Percentiles rank a stretch among this genome's conserved stretches.
phyloP scores from a whole-genome alignment of 2,329 filamentous ascomycete species.

The Venturia effusa region DNA sequence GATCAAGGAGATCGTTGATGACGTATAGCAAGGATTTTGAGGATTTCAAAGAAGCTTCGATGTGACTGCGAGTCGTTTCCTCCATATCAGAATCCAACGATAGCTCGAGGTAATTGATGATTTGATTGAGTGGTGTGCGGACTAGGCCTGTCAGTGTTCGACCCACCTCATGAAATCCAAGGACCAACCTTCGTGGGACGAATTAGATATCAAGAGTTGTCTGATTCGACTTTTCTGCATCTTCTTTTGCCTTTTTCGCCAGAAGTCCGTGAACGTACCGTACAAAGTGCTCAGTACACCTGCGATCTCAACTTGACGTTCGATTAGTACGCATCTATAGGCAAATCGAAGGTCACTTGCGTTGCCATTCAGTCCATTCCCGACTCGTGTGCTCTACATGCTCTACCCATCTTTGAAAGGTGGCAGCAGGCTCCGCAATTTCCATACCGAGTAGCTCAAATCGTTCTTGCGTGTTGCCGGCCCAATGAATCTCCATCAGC shows the following conservation, averaged over 20 bases:
- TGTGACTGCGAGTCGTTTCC: neutral
- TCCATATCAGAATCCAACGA: neutral
- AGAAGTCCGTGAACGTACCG: neutral
- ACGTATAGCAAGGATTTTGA: conserved; percentile 5
- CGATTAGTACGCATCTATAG: neutral
- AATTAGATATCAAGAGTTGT: neutral
- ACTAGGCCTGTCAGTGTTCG: neutral
- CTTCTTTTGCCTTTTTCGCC: neutral
- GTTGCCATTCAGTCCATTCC: neutral
- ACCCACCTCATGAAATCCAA: neutral
- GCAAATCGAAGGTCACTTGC: neutral
- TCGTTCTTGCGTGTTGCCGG: neutral
- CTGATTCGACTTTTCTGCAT: neutral
- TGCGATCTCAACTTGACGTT: neutral
- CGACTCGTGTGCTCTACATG: neutral
- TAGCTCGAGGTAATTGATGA: conserved; percentile 2
- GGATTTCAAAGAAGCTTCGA: neutral
- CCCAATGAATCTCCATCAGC: conserved; percentile 1
- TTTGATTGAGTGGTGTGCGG: conserved; percentile 1
- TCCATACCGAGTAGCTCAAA: neutral
- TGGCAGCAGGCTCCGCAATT: neutral
- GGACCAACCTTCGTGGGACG: neutral
- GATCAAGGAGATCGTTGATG: conserved; percentile 1
- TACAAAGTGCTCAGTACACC: neutral
- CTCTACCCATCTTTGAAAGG: neutral